These are phyloP conservation scores for Adenanthera pavonina DNA, from an alignment of 306 rosid species.

Conservation along the genomic window DNA sequence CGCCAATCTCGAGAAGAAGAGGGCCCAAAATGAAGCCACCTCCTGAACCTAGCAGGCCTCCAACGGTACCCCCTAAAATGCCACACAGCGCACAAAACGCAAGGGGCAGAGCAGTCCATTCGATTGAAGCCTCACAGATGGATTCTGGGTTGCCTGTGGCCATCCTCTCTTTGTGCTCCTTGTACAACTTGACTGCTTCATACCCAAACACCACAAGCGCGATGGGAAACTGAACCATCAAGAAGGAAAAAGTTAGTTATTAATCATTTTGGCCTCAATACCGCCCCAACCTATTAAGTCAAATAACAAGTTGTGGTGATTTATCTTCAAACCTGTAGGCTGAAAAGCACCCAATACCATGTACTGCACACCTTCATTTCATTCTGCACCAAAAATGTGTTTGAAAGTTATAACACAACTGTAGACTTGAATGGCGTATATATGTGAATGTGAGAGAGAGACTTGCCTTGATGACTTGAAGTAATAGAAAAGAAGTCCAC, in stretches of 20 bases:
- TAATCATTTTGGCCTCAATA: neutral
- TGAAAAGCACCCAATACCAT: slow-evolving; percentile 87
- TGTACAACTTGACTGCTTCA: slow-evolving; percentile 78
- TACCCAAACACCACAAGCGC: slow-evolving; percentile 72
- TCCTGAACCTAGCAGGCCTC: slow-evolving; percentile 89
- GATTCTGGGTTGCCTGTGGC: slow-evolving; percentile 60
- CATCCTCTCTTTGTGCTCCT: slow-evolving; percentile 64
- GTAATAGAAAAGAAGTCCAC: slow-evolving; percentile 74
- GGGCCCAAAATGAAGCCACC: slow-evolving; percentile 95
- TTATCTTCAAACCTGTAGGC: slow-evolving; percentile 63
- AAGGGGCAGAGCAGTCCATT: slow-evolving; percentile 67
- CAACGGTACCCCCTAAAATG: slow-evolving; percentile 85
- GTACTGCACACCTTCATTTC: slow-evolving; percentile 56
- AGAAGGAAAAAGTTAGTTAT: neutral
- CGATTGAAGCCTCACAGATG: slow-evolving; percentile 90
- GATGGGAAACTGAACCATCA: slow-evolving; percentile 67
- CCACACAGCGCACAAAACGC: slow-evolving; percentile 84
- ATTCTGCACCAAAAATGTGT: slow-evolving; percentile 56
- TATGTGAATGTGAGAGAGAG: slow-evolving; percentile 5
- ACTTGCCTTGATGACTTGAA: slow-evolving; percentile 77
- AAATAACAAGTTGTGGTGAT: slow-evolving; percentile 12
- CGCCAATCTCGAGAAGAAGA: slow-evolving; percentile 89
- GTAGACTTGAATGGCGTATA: slow-evolving; percentile 12
- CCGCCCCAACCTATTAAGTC: slow-evolving; percentile 5
- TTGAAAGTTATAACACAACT: neutral